Percentiles rank a stretch among this genome's conserved stretches.
These are phyloP conservation scores for Colletotrichum tropicicola DNA, from an alignment of 2,329 filamentous ascomycete genomes.

Conservation along the genomic window DNA sequence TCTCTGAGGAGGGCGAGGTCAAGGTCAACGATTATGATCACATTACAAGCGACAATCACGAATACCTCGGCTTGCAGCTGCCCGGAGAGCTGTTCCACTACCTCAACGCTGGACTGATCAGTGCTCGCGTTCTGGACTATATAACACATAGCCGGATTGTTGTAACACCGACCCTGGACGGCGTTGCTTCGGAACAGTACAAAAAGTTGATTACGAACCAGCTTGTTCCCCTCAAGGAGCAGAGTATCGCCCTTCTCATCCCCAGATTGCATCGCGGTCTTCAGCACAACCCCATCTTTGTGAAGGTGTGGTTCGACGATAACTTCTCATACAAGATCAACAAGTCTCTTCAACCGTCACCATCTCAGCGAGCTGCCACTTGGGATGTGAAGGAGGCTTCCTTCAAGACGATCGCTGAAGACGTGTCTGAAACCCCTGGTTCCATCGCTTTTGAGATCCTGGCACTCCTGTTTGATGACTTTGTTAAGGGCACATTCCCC, in stretches of 20 bases:
- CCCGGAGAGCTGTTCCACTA: conserved; percentile 93
- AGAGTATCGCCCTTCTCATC: conserved; percentile 80
- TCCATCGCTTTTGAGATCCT: conserved; percentile 69
- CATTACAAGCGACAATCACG: conserved; percentile 84
- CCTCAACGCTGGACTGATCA: conserved; percentile 82
- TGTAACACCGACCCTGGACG: conserved; percentile 86
- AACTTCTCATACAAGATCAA: conserved; percentile 75
- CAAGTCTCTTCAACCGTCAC: conserved; percentile 55
- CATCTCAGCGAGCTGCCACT: conserved; percentile 55
- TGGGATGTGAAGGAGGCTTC: conserved; percentile 78
- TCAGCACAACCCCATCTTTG: conserved; percentile 78
- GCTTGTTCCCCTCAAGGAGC: conserved; percentile 78
- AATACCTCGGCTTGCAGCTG: conserved; percentile 89
- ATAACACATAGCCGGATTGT: conserved; percentile 82
- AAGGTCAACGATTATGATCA: conserved; percentile 77
- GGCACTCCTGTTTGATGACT: conserved; percentile 74
- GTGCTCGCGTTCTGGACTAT: conserved; percentile 81
- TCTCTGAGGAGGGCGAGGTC: conserved; percentile 80
- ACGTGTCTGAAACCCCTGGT: conserved; percentile 51
- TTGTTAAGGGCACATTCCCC: conserved; percentile 74
- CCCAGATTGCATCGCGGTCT: conserved; percentile 86
- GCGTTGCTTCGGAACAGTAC: conserved; percentile 82
- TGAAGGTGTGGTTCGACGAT: conserved; percentile 86
- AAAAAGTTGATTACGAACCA: conserved; percentile 79
- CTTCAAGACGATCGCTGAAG: conserved; percentile 58